Percentiles rank a stretch among this genome's conserved stretches.
phyloP scores from a whole-genome alignment of 345 rosid genomes.

The Triadica sebifera region DNA sequence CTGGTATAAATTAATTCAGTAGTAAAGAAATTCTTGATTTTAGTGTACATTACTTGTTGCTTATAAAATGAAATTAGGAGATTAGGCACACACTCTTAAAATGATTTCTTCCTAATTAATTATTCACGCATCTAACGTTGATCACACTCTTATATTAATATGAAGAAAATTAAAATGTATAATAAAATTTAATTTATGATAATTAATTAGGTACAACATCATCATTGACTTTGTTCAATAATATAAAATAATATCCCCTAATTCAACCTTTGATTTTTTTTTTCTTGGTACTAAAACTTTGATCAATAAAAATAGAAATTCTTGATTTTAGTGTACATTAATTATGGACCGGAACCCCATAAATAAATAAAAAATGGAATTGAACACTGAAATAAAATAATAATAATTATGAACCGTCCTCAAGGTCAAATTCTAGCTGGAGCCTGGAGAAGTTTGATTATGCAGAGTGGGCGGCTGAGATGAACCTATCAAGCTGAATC shows the following conservation, averaged over 20 bases:
- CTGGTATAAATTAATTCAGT: too few relatives aligned
- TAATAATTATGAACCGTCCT: background rate
- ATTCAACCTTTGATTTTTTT: background rate
- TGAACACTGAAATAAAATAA: background rate
- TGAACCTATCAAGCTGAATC: background rate
- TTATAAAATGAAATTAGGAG: too few relatives aligned
- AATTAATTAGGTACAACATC: too few relatives aligned
- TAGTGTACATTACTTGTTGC: too few relatives aligned
- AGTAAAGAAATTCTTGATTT: too few relatives aligned
- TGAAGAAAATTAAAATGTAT: too few relatives aligned
- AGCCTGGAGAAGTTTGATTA: background rate
- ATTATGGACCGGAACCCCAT: background rate
- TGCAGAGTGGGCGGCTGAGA: background rate
- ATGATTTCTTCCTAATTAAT: too few relatives aligned
- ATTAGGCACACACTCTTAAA: too few relatives aligned
- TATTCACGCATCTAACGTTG: too few relatives aligned
- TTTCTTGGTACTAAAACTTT: background rate
- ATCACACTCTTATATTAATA: too few relatives aligned
- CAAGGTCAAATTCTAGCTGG: conserved; percentile 1
- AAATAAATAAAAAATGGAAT: background rate
- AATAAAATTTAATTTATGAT: too few relatives aligned
- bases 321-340: background rate
- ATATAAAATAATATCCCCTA: background rate
- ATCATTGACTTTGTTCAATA: too few relatives aligned
- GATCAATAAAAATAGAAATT: background rate